Conservation (phyloP, 305 asterid genomes). For the Fraxinus paxiana region DNA sequence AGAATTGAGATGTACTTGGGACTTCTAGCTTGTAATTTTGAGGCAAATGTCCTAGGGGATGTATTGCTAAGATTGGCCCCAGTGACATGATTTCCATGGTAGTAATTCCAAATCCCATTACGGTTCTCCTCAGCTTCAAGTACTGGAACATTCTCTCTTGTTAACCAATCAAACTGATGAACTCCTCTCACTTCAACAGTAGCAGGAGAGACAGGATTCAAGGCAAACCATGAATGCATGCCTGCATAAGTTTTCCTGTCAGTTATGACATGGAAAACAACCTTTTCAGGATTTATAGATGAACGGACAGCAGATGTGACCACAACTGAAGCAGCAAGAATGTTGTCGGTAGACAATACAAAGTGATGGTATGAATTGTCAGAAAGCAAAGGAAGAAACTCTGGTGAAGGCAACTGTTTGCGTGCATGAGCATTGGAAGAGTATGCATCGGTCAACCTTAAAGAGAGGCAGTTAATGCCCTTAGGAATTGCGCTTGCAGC, state of each 20-base stretch:
- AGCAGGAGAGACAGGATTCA: constrained; percentile 83
- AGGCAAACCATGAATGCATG: constrained; percentile 97
- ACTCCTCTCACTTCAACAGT: constrained; percentile 94
- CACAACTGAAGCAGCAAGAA: constrained; percentile 94
- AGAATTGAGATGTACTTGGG: constrained; percentile 95
- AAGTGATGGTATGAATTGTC: constrained; percentile 84
- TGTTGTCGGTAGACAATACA: constrained; percentile 86
- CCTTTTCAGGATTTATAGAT: constrained; percentile 62
- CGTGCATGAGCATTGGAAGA: constrained; percentile 98
- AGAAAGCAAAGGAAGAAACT: constrained; percentile 85
- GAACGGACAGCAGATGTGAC: constrained; percentile 75
- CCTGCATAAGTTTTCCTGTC: constrained; percentile 99
- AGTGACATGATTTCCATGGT: constrained; percentile 89
- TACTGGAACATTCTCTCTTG: constrained; percentile 93
- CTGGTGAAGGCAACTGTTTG: constrained; percentile 93
- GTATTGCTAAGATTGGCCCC: constrained; percentile 87
- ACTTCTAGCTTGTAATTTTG: constrained; percentile 92
- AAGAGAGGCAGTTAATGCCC: constrained; percentile 82
- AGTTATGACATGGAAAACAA: constrained; percentile 93
- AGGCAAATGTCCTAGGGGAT: constrained; percentile 85
- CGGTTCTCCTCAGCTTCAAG: constrained; percentile 96
- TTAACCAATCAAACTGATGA: constrained; percentile 97
- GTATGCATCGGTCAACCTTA: constrained; percentile 93
- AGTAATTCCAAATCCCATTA: constrained; percentile 74
- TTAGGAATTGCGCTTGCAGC: constrained; percentile 93